Evolutionary conservation across 257 asterid species (phyloP).

Genomic region (Linaria vulgaris): DNA sequence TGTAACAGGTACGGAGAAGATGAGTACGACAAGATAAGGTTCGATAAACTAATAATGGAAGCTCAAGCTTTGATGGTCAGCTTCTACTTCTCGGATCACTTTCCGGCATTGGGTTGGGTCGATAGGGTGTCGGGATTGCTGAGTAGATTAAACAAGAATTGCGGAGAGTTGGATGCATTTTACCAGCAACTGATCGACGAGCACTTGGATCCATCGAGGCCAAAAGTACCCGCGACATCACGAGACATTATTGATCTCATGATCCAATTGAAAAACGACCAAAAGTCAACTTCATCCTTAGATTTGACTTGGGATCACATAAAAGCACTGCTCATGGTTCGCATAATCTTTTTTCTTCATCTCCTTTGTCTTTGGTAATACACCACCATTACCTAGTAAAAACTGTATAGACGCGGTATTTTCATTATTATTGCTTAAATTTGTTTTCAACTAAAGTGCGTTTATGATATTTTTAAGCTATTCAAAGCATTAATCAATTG

Average conservation of each 20-base stretch:
- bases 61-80: too few species aligned
- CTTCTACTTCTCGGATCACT: slow-evolving; percentile 28
- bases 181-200: slow-evolving; percentile 40
- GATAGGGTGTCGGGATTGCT: slow-evolving; percentile 33
- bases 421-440: too few species aligned
- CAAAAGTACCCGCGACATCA: not conserved
- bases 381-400: too few species aligned
- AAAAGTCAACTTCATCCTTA: not conserved
- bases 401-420: too few species aligned
- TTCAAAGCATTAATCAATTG: too few species aligned
- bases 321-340: slow-evolving; percentile 52
- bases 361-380: too few species aligned
- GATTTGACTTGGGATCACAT: slow-evolving; percentile 35
- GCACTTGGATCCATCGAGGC: slow-evolving; percentile 23
- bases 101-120: slow-evolving; percentile 37
- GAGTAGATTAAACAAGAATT: slow-evolving; percentile 22
- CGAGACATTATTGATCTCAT: slow-evolving; percentile 42
- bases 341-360: not conserved
- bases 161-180: slow-evolving; percentile 33
- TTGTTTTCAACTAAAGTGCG: too few species aligned
- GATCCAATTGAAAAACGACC: slow-evolving; percentile 28
- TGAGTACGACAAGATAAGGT: slow-evolving; percentile 31
- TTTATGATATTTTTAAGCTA: too few species aligned
- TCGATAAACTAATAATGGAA: slow-evolving; percentile 21
- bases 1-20: slow-evolving; percentile 25